Percentiles rank a stretch among this genome's conserved stretches.
Conservation (phyloP, 371 early-diverging fungal genomes). For the Mucor circinelloides region DNA sequence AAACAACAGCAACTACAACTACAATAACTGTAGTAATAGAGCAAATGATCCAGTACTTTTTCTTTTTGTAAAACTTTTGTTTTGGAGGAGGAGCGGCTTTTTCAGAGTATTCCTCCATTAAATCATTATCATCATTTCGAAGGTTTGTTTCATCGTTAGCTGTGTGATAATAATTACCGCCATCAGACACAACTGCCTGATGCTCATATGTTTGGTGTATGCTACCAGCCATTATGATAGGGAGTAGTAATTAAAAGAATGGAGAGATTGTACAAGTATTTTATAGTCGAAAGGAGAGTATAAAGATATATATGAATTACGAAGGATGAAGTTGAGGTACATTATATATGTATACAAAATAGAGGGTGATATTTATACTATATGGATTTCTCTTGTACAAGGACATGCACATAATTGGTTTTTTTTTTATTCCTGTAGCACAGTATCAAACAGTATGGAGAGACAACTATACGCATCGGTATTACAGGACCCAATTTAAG, state of each 20-base stretch:
- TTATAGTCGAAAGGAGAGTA: background rate
- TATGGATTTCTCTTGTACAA: background rate
- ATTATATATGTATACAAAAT: background rate
- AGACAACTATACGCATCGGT: background rate
- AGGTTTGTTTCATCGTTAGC: constrained; percentile 1
- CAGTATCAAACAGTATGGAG: background rate
- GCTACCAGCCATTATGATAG: constrained; percentile 1
- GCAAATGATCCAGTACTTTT: constrained; percentile 63
- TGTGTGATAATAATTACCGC: constrained; percentile 6
- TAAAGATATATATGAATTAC: background rate
- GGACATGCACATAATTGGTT: background rate
- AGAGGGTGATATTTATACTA: background rate
- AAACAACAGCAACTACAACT: constrained; percentile 51
- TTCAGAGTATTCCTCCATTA: constrained; percentile 51
- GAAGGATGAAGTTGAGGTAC: background rate
- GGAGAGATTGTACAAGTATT: background rate
- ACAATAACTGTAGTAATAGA: constrained; percentile 48
- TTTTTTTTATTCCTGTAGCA: background rate
- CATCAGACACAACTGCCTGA: constrained; percentile 9
- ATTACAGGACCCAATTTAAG: background rate
- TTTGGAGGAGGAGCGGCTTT: constrained; percentile 45
- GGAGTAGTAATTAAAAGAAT: background rate
- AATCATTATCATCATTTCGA: constrained; percentile 13
- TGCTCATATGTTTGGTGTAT: constrained; percentile 17
- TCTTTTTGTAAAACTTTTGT: constrained; percentile 53